Base-by-base conservation (phyloP, 2,329 filamentous ascomycete genomes). In the Verticillium longisporum region DNA sequence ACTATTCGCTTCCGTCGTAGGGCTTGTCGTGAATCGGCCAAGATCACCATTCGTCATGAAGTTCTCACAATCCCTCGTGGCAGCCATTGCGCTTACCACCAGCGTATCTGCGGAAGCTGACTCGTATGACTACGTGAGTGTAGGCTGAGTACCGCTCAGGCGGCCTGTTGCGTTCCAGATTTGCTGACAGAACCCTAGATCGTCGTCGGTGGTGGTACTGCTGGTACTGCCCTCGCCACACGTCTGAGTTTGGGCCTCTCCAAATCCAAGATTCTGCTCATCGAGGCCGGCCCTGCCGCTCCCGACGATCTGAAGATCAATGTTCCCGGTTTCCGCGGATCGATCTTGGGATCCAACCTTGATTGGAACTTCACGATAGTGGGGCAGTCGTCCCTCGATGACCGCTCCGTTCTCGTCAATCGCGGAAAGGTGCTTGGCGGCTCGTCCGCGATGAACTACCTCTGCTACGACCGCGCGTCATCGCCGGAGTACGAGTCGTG, bases 401-500 rank as follows among this genome's bases (percentile, higher is more conserved):
- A 72, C 13, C 74, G 78, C 1, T 65, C 71, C 3, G 75, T 81
- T 13, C 61, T 68, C 4, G 77, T 80, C 55, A 76, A 76, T 26
- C 74, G 80, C 6, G 81, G 78, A 36, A 78, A 78, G 58, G 77
- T 80, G 0, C 71, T 83, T 0, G 81, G 81, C 5, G 81, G 81
- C 10, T 77, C 75, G 14, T 78, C 72, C 10, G 73, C 78, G 4
- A 65, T 82, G 60, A 82, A 82, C 65, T 77, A 79, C 53, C 69
- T 77, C 57, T 71, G 70, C 61, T 76, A 75, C 55, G 72, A 76
- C 61, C 69, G 75, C 4, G 74, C 73, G 1, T 61, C 71, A 3
- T 68, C 70, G 2, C 65, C 69, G n/a, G 74, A 77, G 60, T 76
- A 75, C 26, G 70, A 77, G 31, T 66, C 68, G 18, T 77, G 75